Percentiles rank a stretch among this genome's conserved stretches.
Conservation (phyloP, 106 monocot species). For the Dactylorhiza incarnata region DNA sequence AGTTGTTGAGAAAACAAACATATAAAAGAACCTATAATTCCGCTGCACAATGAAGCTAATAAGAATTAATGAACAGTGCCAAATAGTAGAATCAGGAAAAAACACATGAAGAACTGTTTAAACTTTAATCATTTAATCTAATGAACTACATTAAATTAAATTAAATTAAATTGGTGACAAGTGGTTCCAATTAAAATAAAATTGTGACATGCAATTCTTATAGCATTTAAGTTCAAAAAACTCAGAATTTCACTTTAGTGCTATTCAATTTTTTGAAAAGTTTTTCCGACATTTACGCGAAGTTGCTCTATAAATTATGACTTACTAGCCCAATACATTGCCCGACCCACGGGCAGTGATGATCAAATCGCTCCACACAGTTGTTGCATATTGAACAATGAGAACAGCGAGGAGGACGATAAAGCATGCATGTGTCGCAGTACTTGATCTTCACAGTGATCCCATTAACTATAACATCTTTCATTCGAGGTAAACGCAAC, state of each 20-base stretch:
- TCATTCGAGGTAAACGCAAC: constrained; percentile 74
- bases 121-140: too few relatives aligned
- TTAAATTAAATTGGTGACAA: background rate
- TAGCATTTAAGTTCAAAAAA: background rate
- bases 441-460: constrained; percentile 81
- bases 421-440: constrained; percentile 96
- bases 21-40: constrained; percentile 94
- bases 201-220: background rate
- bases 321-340: constrained; percentile 95
- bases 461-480: constrained; percentile 81
- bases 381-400: constrained; percentile 88
- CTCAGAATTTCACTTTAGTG: background rate
- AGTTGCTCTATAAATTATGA: constrained; percentile 1
- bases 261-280: background rate
- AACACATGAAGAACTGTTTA: too few relatives aligned
- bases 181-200: background rate
- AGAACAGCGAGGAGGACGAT: constrained; percentile 92
- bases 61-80: background rate
- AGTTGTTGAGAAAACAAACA: constrained; percentile 93
- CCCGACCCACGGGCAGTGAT: constrained; percentile 98
- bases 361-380: constrained; percentile 74
- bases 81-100: background rate
- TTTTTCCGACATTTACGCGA: background rate
- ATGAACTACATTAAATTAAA: too few relatives aligned
- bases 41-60: constrained; percentile 36